These are phyloP conservation scores for Sarocladium oryzae DNA, from an alignment of 2,329 filamentous ascomycete species.

Conservation along the genomic window DNA sequence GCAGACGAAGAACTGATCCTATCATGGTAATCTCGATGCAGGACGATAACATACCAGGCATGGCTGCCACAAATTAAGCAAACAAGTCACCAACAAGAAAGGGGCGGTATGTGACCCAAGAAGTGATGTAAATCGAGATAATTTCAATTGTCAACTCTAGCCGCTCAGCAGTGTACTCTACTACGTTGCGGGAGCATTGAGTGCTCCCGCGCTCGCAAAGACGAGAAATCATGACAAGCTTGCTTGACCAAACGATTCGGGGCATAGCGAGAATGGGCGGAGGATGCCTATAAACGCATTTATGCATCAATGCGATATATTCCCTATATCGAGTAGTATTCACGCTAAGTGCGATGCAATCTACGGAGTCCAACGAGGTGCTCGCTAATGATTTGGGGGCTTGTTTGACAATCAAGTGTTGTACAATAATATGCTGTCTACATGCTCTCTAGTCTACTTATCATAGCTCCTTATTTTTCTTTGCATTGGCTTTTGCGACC, in stretches of 20 bases:
- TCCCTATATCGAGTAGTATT: background rate
- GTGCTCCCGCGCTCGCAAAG: constrained; percentile 6
- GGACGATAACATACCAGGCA: constrained; percentile 5
- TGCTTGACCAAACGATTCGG: background rate
- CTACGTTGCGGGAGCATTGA: constrained; percentile 7
- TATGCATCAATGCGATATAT: constrained; percentile 15
- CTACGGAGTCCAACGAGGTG: no score
- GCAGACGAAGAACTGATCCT: background rate
- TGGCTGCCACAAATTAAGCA: background rate
- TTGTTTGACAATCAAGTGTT: no score
- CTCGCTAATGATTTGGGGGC: no score
- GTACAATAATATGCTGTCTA: no score
- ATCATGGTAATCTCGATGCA: background rate
- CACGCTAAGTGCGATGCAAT: background rate
- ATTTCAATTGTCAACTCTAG: constrained; percentile 3
- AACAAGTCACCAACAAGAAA: background rate
- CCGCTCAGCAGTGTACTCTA: constrained; percentile 5
- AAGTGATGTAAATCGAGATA: background rate
- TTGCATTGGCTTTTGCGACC: background rate
- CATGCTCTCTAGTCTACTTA: no score
- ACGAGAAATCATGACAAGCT: background rate
- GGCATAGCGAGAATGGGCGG: constrained; percentile 12
- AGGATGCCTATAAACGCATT: constrained; percentile 19
- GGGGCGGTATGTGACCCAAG: background rate
- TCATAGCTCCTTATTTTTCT: background rate